A percentile compares a stretch with the other conserved stretches of the same genome.
These are phyloP conservation scores for Truncatella angustata DNA, from an alignment of 2,329 filamentous ascomycete genomes.

Conservation along the genomic window DNA sequence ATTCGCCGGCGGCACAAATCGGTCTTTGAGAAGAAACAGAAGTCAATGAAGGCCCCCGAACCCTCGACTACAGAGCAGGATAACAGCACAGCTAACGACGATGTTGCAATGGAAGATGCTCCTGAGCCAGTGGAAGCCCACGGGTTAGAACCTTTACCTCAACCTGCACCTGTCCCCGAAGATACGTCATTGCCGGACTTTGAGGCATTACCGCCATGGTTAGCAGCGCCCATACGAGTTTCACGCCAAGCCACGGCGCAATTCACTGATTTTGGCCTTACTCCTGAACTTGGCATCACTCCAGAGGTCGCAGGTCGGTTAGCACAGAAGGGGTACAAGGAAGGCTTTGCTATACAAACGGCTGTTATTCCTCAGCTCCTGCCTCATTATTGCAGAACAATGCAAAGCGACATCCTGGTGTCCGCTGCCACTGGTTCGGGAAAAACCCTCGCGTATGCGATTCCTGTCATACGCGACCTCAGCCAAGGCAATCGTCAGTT, in stretches of 20 bases:
- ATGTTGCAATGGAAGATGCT: conserved; percentile 22
- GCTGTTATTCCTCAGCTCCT: conserved; percentile 78
- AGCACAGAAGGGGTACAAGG: conserved; percentile 63
- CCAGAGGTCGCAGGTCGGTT: conserved; percentile 60
- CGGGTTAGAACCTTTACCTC: conserved; percentile 78
- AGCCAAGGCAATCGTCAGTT: conserved; percentile 52
- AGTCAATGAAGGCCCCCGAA: conserved; percentile 49
- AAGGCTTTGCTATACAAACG: conserved; percentile 78
- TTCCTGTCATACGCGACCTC: conserved; percentile 80
- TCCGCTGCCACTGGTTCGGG: conserved; percentile 94
- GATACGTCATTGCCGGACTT: conserved; percentile 63
- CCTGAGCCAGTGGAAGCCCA: conserved; percentile 49
- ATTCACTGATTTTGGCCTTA: conserved; percentile 49
- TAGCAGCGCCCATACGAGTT: conserved; percentile 71
- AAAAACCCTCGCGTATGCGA: conserved; percentile 87
- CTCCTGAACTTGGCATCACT: conserved; percentile 59
- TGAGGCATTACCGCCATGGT: conserved; percentile 77
- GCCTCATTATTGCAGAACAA: conserved; percentile 53
- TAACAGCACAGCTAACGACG: conserved; percentile 18
- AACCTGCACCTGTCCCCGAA: conserved; percentile 64
- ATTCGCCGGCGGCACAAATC: conserved; percentile 40
- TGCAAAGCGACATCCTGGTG: conserved; percentile 78
- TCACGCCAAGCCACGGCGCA: conserved; percentile 56
- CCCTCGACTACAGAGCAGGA: conserved; percentile 23
- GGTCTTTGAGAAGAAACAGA: conserved; percentile 54